phyloP scores from a whole-genome alignment of 306 rosid genomes.

The Cucumis cinereus region DNA sequence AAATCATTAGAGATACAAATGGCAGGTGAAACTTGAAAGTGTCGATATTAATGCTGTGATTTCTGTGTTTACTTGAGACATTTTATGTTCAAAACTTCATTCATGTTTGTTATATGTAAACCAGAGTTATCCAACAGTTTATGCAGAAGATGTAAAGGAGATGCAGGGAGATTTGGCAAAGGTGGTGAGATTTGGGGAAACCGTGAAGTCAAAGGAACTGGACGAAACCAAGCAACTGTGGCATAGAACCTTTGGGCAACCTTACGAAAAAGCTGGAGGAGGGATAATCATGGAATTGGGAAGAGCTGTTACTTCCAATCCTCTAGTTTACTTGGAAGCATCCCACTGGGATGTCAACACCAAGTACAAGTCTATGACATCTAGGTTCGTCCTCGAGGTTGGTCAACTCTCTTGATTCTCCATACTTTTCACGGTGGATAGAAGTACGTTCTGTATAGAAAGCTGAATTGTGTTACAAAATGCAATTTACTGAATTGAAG shows the following conservation, averaged over 20 bases:
- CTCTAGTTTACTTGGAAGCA: constrained; percentile 51
- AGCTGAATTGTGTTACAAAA: not conserved
- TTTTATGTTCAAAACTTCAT: not conserved
- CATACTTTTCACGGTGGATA: not conserved
- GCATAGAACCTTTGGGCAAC: constrained; percentile 65
- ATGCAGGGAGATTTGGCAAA: constrained; percentile 40
- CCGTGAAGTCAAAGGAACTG: constrained; percentile 32
- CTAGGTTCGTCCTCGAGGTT: constrained; percentile 82
- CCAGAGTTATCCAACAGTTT: constrained; percentile 81
- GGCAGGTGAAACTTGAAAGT: not conserved
- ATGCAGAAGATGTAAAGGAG: constrained; percentile 59
- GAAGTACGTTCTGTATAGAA: not conserved
- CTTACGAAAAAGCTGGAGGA: constrained; percentile 93
- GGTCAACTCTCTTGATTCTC: not conserved
- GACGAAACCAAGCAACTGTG: constrained; percentile 64
- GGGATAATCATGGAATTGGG: constrained; percentile 25
- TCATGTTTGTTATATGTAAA: constrained; percentile 8
- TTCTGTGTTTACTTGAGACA: not conserved
- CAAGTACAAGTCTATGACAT: constrained; percentile 64
- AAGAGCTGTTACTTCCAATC: constrained; percentile 11
- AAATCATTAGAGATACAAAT: not conserved
- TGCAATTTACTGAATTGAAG: not conserved
- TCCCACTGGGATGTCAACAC: constrained; percentile 55
- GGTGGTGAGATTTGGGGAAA: constrained; percentile 41
- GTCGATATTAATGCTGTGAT: not conserved